These are phyloP conservation scores for Aspergillus amoenus DNA, from an alignment of 2,329 filamentous ascomycete species.

Conservation along the genomic window DNA sequence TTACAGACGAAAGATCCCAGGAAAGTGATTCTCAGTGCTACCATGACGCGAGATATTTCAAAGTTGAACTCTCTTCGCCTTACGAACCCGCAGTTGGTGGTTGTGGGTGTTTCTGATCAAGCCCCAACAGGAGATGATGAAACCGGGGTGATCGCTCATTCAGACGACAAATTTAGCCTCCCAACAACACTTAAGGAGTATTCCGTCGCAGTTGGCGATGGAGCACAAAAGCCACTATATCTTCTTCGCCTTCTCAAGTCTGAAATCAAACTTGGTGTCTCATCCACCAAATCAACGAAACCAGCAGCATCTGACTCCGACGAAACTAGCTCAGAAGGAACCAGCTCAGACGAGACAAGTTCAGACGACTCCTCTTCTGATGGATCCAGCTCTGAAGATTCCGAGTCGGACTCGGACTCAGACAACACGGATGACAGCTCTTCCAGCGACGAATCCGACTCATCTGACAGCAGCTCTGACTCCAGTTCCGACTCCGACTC, in stretches of 20 bases:
- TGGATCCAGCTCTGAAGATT: constrained; percentile 7
- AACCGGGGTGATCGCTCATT: constrained; percentile 18
- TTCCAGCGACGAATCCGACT: constrained; percentile 20
- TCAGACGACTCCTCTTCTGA: constrained; percentile 25
- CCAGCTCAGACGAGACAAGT: constrained; percentile 31
- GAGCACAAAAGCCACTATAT: constrained; percentile 75
- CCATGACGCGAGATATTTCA: constrained; percentile 83
- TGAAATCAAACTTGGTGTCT: constrained; percentile 29
- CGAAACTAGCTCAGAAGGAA: constrained; percentile 40
- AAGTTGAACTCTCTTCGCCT: constrained; percentile 74
- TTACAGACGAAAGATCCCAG: constrained; percentile 53
- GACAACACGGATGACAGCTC: constrained; percentile 21
- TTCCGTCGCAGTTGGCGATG: constrained; percentile 67
- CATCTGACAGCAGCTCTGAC: constrained; percentile 19
- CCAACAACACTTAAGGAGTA: constrained; percentile 65
- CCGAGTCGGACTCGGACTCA: constrained; percentile 21
- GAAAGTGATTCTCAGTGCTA: constrained; percentile 87
- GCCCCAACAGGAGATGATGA: constrained; percentile 21
- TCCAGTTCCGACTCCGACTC: background rate
- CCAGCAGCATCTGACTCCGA: constrained; percentile 21
- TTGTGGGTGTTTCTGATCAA: constrained; percentile 60
- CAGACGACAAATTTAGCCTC: constrained; percentile 53
- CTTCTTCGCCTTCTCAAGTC: constrained; percentile 71
- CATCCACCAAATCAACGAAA: background rate
- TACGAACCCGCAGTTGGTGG: constrained; percentile 70